Evolutionary conservation across 208 protist species (phyloP).

Genomic region (Leishmania gerbilli): DNA sequence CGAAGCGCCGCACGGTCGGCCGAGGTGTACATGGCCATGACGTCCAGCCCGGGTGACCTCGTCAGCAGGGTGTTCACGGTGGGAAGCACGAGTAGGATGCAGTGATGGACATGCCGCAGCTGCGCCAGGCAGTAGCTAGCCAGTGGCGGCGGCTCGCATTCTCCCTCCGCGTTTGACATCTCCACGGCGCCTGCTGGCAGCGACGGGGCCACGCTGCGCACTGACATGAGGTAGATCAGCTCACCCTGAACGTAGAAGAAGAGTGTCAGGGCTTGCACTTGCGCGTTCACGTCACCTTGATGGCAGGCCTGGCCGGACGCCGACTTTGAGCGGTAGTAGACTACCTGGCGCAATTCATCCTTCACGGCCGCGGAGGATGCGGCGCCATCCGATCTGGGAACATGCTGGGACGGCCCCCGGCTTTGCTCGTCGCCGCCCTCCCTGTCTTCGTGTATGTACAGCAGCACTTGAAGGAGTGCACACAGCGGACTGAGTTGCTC

Average conservation of each 20-base stretch:
- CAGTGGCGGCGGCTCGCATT: slow-evolving; percentile 14
- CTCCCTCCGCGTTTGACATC: background rate
- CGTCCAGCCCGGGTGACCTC: slow-evolving; percentile 53
- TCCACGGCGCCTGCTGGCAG: background rate
- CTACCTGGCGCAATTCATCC: slow-evolving; percentile 20
- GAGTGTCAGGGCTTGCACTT: slow-evolving; percentile 34
- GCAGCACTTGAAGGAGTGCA: slow-evolving; percentile 72
- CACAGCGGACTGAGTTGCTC: slow-evolving; percentile 58
- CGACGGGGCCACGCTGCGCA: slow-evolving; percentile 17
- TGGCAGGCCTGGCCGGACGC: background rate
- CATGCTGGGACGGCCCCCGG: background rate
- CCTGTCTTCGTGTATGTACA: slow-evolving; percentile 34
- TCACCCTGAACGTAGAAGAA: slow-evolving; percentile 57
- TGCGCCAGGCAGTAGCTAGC: slow-evolving; percentile 37
- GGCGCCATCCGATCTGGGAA: background rate
- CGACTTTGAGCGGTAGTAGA: slow-evolving; percentile 10
- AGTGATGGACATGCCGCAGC: slow-evolving; percentile 53
- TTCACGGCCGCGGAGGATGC: background rate
- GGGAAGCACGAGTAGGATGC: slow-evolving; percentile 59
- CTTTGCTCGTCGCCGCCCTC: background rate
- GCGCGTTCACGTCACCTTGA: background rate
- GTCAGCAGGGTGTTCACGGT: slow-evolving; percentile 55
- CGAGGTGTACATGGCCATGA: slow-evolving; percentile 52
- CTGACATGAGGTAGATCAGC: slow-evolving; percentile 59
- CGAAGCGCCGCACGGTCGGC: slow-evolving; percentile 54